Evolutionary conservation across 345 rosid species (phyloP).

Genomic region (Pistacia atlantica): DNA sequence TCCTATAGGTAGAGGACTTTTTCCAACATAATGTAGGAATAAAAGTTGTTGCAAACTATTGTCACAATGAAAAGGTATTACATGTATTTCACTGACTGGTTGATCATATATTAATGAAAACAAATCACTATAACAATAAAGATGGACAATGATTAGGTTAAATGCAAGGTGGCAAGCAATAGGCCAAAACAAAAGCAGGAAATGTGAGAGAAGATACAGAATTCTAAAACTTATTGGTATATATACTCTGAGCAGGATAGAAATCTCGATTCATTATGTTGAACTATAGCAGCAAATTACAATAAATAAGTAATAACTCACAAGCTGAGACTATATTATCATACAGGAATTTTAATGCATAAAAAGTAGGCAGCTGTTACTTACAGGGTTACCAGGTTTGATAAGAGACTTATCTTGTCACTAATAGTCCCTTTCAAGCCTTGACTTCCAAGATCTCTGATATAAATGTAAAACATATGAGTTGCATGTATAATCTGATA

Average conservation of each 20-base stretch:
- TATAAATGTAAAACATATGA: constrained; percentile 12
- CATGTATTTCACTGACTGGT: neutral
- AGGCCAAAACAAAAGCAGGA: constrained; percentile 6
- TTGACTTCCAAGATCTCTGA: constrained; percentile 92
- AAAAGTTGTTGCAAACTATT: neutral
- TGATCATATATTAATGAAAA: neutral
- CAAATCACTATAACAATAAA: neutral
- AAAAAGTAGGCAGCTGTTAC: constrained; percentile 40
- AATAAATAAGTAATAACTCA: neutral
- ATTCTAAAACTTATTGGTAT: neutral
- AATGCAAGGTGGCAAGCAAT: constrained; percentile 1
- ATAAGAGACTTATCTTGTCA: constrained; percentile 77
- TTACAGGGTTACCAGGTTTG: constrained; percentile 86
- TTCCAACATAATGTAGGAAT: neutral
- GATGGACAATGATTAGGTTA: neutral
- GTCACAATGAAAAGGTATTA: neutral
- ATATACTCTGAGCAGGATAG: neutral
- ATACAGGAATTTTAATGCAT: neutral
- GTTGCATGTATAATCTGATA: neutral
- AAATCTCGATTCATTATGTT: neutral
- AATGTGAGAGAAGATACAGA: constrained; percentile 6
- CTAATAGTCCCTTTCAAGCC: constrained; percentile 87
- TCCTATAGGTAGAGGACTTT: neutral
- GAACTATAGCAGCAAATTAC: constrained; percentile 3
- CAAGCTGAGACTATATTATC: neutral